Percentiles rank a stretch among this genome's conserved stretches.
phyloP scores from a whole-genome alignment of 441 rosid genomes.

The Hura crepitans region DNA sequence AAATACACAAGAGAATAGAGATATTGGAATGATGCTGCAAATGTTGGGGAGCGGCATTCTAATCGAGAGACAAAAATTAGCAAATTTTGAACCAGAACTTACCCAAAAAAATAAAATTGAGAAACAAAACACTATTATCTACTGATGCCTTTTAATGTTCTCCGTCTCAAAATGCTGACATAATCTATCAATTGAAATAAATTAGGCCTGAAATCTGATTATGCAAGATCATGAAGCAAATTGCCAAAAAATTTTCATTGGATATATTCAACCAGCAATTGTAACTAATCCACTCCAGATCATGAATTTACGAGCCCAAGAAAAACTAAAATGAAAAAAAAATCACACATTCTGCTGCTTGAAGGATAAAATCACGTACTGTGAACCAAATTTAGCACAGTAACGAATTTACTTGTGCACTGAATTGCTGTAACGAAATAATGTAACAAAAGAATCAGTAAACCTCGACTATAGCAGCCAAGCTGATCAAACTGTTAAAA shows the following conservation, averaged over 20 bases:
- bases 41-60: neutral
- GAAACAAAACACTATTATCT: neutral
- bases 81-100: neutral
- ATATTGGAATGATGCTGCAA: conserved; percentile 6
- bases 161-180: neutral
- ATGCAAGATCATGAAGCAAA: neutral
- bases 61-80: too few relatives aligned
- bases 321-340: too few relatives aligned
- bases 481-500: neutral
- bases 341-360: too few relatives aligned
- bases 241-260: neutral
- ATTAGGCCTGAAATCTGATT: neutral
- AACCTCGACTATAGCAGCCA: neutral
- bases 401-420: neutral
- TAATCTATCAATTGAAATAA: neutral
- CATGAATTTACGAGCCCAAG: neutral
- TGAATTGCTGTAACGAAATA: neutral
- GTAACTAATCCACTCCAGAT: neutral
- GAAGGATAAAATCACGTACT: neutral
- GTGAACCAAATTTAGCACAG: neutral
- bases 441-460: neutral
- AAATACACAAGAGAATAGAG: neutral
- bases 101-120: neutral
- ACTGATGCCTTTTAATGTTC: neutral
- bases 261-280: neutral